Evolutionary conservation across 129 eudicot species (phyloP).

Genomic region (Mikania micrantha): DNA sequence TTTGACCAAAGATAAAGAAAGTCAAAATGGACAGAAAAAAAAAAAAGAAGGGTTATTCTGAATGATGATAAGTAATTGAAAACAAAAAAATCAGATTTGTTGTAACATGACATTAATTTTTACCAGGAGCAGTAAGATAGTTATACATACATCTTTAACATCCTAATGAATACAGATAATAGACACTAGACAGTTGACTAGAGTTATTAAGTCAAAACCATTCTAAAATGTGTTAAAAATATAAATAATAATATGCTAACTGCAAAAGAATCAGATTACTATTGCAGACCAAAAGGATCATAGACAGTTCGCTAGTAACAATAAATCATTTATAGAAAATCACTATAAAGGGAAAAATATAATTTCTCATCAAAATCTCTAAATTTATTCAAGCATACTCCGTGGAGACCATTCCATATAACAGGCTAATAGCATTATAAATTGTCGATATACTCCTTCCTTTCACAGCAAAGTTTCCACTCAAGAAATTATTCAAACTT

Average conservation of each 20-base stretch:
- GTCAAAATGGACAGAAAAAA: neutral
- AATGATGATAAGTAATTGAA: neutral
- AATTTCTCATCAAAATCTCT: slow-evolving; percentile 1
- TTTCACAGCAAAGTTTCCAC: neutral
- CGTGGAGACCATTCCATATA: neutral
- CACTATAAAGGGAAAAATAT: neutral
- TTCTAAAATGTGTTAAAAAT: neutral
- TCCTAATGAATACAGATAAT: neutral
- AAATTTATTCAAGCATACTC: neutral
- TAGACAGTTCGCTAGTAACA: neutral
- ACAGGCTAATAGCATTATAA: neutral
- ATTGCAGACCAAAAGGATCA: neutral
- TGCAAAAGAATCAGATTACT: neutral
- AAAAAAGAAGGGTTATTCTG: neutral
- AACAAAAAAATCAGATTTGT: neutral
- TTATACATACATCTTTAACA: neutral
- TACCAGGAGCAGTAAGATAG: neutral
- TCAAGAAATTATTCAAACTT: neutral
- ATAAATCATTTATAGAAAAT: neutral
- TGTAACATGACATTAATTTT: neutral
- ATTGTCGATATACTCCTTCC: neutral
- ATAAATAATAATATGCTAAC: neutral
- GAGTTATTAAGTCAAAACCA: neutral
- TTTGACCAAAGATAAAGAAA: slow-evolving; percentile 8
- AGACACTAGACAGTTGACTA: slow-evolving; percentile 4